These are phyloP conservation scores for Fusarium nanum DNA, from an alignment of 2,329 filamentous ascomycete genomes.

Conservation along the genomic window DNA sequence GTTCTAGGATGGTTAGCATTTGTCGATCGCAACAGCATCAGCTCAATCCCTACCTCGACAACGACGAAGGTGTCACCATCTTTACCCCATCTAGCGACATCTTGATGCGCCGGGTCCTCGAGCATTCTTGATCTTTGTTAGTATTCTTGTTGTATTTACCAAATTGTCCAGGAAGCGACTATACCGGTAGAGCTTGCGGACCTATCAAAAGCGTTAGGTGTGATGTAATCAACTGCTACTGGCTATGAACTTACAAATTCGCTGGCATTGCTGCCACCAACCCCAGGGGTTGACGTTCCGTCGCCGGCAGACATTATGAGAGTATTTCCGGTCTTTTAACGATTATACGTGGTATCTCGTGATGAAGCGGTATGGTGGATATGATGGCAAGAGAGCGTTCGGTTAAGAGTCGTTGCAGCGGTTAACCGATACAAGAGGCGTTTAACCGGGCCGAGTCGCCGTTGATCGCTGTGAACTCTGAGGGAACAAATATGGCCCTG, in stretches of 20 bases:
- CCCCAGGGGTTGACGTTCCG: slow-evolving; percentile 49
- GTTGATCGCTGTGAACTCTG: slow-evolving; percentile 18
- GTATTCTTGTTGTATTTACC: background rate
- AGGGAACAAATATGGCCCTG: background rate
- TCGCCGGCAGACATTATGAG: slow-evolving; percentile 52
- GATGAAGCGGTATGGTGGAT: slow-evolving; percentile 1
- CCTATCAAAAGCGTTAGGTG: slow-evolving; percentile 64
- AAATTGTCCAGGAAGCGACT: background rate
- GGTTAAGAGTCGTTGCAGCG: slow-evolving; percentile 21
- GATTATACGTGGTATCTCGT: slow-evolving; percentile 10
- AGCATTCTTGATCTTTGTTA: slow-evolving; percentile 72
- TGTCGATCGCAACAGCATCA: slow-evolving; percentile 18
- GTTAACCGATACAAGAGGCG: slow-evolving; percentile 28
- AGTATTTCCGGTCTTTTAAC: slow-evolving; percentile 2
- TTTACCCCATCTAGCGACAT: slow-evolving; percentile 95
- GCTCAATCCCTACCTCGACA: slow-evolving; percentile 75
- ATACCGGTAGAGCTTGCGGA: slow-evolving; percentile 99
- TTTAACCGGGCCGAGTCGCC: slow-evolving; percentile 33
- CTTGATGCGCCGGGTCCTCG: slow-evolving; percentile 91
- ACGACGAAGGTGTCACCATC: slow-evolving; percentile 97
- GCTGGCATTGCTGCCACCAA: slow-evolving; percentile 82
- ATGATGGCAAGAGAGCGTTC: slow-evolving; percentile 15
- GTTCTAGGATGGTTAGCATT: slow-evolving; percentile 69
- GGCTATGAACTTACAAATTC: slow-evolving; percentile 80
- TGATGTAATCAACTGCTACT: background rate